Conservation (phyloP, 345 rosid species). For the Erucastrum elatum region DNA sequence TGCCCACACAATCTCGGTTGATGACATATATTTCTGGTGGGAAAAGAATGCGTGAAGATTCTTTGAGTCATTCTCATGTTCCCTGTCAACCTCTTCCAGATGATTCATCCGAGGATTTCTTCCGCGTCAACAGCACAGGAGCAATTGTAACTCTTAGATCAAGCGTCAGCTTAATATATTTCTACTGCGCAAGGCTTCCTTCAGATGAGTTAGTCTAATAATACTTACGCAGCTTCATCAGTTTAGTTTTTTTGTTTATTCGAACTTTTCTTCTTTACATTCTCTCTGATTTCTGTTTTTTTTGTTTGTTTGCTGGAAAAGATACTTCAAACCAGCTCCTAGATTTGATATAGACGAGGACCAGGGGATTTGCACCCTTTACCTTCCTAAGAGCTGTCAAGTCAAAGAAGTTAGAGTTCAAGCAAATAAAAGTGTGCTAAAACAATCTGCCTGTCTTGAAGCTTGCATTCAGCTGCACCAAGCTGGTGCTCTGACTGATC, state of each 20-base stretch:
- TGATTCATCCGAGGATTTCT: conserved; percentile 43
- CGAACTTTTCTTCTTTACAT: not conserved
- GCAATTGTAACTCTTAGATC: conserved; percentile 63
- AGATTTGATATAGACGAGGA: conserved; percentile 53
- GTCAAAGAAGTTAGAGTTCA: conserved; percentile 42
- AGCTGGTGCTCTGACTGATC: conserved; percentile 73
- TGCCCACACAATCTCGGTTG: conserved; percentile 47
- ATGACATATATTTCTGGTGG: conserved; percentile 62
- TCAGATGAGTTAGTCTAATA: conserved; percentile 68
- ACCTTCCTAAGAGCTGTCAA: conserved; percentile 79
- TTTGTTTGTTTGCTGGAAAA: conserved; percentile 24
- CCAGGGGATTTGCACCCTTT: conserved; percentile 46
- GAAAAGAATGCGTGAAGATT: conserved; percentile 71
- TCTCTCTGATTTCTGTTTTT: not conserved
- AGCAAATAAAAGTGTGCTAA: conserved; percentile 46
- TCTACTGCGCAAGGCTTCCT: conserved; percentile 88
- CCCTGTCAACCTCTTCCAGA: conserved; percentile 56
- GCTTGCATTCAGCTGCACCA: conserved; percentile 74
- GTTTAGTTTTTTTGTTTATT: not conserved
- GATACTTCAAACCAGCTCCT: conserved; percentile 82
- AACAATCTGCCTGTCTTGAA: conserved; percentile 77
- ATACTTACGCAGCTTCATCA: conserved; percentile 12
- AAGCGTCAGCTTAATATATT: conserved; percentile 62
- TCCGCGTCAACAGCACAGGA: conserved; percentile 58
- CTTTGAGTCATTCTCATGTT: conserved; percentile 52